phyloP scores from a whole-genome alignment of 2,329 filamentous ascomycete genomes.

The Pseudonectria buxi region DNA sequence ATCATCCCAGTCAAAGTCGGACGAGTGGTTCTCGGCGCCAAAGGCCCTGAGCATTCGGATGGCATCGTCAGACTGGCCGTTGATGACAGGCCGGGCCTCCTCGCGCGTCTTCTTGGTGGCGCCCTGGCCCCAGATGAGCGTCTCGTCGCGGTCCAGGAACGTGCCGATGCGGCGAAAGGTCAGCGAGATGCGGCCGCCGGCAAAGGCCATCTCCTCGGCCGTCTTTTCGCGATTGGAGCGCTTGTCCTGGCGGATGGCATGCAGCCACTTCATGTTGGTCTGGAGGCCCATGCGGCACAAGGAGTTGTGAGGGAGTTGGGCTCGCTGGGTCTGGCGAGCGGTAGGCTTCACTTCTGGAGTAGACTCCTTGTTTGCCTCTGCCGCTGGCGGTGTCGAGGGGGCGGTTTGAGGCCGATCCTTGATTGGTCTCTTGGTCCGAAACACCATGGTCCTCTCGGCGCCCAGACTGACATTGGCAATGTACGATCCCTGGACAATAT shows the following conservation, averaged over 20 bases:
- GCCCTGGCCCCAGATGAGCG: slow-evolving; percentile 85
- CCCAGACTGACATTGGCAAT: slow-evolving; percentile 95
- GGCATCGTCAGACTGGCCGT: slow-evolving; percentile 60
- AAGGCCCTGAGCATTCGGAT: slow-evolving; percentile 71
- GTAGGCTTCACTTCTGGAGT: slow-evolving; percentile 20
- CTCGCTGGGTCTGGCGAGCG: slow-evolving; percentile 54
- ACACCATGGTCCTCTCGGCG: slow-evolving; percentile 80
- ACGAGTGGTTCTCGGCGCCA: slow-evolving; percentile 72
- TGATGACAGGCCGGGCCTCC: slow-evolving; percentile 57
- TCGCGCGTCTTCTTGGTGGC: slow-evolving; percentile 61
- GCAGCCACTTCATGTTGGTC: slow-evolving; percentile 84
- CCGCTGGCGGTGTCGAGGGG: slow-evolving; percentile 1
- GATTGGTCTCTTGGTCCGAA: slow-evolving; percentile 68
- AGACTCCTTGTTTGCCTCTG: background rate
- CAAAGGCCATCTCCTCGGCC: slow-evolving; percentile 61
- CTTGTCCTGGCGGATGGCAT: slow-evolving; percentile 87
- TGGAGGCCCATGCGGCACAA: slow-evolving; percentile 73
- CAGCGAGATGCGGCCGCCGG: slow-evolving; percentile 76
- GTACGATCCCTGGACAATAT: slow-evolving; percentile 72
- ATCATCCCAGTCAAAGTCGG: slow-evolving; percentile 65
- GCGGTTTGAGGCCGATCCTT: slow-evolving; percentile 29
- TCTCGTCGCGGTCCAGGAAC: slow-evolving; percentile 60
- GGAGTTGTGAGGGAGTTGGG: slow-evolving; percentile 79
- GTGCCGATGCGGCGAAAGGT: slow-evolving; percentile 90
- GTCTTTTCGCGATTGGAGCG: slow-evolving; percentile 61